These are phyloP conservation scores for Quambalaria eucalypti DNA, from an alignment of 1,284 basidiomycete genomes.

Conservation along the genomic window DNA sequence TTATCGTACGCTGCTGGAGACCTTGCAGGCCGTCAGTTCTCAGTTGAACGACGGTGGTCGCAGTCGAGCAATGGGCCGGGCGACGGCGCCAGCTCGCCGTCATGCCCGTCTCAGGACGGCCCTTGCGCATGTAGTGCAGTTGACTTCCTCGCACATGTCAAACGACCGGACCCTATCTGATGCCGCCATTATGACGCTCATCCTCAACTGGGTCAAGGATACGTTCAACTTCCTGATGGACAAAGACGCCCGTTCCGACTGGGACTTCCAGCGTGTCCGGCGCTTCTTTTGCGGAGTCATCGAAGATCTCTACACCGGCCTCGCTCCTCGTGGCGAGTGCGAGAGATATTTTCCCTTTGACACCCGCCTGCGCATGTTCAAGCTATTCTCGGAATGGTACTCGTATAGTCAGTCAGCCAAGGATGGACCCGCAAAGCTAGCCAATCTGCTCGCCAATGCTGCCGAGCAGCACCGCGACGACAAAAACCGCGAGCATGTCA, in stretches of 20 bases:
- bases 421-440: constrained; percentile 62
- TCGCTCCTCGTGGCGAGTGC: constrained; percentile 62
- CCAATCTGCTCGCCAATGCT: constrained; percentile 65
- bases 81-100: constrained; percentile 49
- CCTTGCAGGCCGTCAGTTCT: constrained; percentile 67
- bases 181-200: constrained; percentile 61
- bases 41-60: constrained; percentile 66
- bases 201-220: constrained; percentile 75
- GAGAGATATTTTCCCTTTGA: constrained; percentile 69
- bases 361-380: constrained; percentile 70
- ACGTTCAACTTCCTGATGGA: constrained; percentile 69
- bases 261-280: constrained; percentile 69
- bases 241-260: constrained; percentile 65
- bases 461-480: constrained; percentile 52
- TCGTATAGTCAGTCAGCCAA: constrained; percentile 70
- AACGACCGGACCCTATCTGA: constrained; percentile 59
- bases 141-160: constrained; percentile 70
- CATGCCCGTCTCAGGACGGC: constrained; percentile 77
- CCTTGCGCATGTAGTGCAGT: constrained; percentile 77
- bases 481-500: constrained; percentile 40
- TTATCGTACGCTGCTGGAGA: constrained; percentile 73
- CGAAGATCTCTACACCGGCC: constrained; percentile 66
- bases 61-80: constrained; percentile 19
- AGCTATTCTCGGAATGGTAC: constrained; percentile 88
- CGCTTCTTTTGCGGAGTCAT: constrained; percentile 83